These are phyloP conservation scores for Elymus sibiricus DNA, from an alignment of 176 grass and related monocot genomes.

Conservation along the genomic window DNA sequence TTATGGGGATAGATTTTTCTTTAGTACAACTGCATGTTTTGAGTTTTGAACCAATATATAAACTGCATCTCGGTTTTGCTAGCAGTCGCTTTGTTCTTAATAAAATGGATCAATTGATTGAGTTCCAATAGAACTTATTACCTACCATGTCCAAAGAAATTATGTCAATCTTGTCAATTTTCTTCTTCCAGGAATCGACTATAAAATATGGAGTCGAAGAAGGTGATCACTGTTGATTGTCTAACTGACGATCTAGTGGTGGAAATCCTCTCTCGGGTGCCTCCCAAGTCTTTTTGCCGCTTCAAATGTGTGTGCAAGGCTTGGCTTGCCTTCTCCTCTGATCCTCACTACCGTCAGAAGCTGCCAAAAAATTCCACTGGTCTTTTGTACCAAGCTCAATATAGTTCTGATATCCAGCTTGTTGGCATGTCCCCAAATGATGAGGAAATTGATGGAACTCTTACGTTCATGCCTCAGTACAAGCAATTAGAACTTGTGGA, in stretches of 20 bases:
- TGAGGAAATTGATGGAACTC: neutral
- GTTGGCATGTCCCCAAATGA: neutral
- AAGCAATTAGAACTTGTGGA: constrained; percentile 27
- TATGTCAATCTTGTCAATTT: neutral
- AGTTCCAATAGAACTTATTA: neutral
- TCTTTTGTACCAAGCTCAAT: constrained; percentile 8
- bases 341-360: constrained; percentile 22
- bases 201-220: neutral
- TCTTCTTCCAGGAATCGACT: neutral
- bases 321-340: constrained; percentile 37
- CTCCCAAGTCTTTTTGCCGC: constrained; percentile 31
- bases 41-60: neutral
- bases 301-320: constrained; percentile 40
- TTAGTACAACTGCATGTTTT: neutral
- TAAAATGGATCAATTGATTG: neutral
- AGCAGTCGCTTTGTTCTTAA: neutral
- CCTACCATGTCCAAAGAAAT: neutral
- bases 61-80: neutral
- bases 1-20: neutral
- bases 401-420: neutral
- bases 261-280: constrained; percentile 39
- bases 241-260: constrained; percentile 27
- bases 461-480: constrained; percentile 27
- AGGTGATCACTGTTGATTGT: neutral
- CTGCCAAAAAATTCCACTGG: constrained; percentile 30